Evolutionary conservation across 495 filamentous ascomycete species (phyloP).

Genomic region (Lophiotrema nucula): DNA sequence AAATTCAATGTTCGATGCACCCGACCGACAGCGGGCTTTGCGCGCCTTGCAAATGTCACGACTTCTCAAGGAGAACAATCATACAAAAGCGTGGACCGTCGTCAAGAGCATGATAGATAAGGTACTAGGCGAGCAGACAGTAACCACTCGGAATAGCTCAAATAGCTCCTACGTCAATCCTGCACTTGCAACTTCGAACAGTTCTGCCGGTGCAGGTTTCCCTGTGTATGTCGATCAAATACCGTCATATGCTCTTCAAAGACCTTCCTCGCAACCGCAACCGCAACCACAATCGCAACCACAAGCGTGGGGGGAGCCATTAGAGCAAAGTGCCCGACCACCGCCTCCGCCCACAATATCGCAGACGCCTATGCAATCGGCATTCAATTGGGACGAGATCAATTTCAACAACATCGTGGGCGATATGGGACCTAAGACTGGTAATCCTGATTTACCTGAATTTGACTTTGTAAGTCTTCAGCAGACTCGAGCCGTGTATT

Average conservation of each 20-base stretch:
- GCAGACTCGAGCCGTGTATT: too few species aligned
- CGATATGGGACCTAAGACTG: conserved; percentile 1
- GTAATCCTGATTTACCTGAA: conserved; percentile 8
- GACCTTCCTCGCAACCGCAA: background rate
- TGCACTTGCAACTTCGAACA: background rate
- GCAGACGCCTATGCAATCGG: background rate
- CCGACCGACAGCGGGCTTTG: conserved; percentile 29
- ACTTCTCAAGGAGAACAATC: conserved; percentile 25
- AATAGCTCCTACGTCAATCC: conserved; percentile 2
- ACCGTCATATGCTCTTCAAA: conserved; percentile 15
- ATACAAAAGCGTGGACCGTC: conserved; percentile 27
- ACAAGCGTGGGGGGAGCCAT: background rate
- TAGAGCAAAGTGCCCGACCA: background rate
- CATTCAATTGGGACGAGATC: conserved; percentile 22
- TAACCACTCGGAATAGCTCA: background rate
- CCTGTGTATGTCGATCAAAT: conserved; percentile 20
- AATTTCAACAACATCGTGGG: conserved; percentile 23
- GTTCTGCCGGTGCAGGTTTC: background rate
- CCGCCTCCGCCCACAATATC: background rate
- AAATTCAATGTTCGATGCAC: conserved; percentile 27
- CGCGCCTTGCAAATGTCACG: conserved; percentile 26
- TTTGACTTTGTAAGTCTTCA: conserved; percentile 24
- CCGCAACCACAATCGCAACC: conserved; percentile 3
- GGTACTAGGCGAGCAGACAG: conserved; percentile 8
- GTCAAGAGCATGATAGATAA: conserved; percentile 34